These are phyloP conservation scores for Asterella californica DNA, from an alignment of 225 moss, liverwort and hornwort species.

Conservation along the genomic window DNA sequence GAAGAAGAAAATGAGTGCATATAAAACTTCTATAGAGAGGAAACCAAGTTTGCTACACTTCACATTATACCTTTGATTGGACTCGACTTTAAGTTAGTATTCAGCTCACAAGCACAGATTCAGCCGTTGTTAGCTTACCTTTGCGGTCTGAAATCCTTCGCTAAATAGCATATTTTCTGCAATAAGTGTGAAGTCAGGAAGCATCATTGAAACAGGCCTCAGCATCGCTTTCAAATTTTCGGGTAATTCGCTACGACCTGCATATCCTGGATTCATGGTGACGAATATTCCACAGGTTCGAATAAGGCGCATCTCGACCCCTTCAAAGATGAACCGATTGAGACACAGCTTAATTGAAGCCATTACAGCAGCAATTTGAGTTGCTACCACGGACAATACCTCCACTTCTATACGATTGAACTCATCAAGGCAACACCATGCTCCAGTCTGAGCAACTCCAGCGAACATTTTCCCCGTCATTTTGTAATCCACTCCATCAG, in stretches of 20 bases:
- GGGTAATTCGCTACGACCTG: conserved; percentile 77
- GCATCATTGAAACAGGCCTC: conserved; percentile 91
- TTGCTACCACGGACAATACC: conserved; percentile 72
- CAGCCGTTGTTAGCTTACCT: conserved; percentile 33
- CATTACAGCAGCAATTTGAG: conserved; percentile 73
- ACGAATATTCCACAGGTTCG: conserved; percentile 83
- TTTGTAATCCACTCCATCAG: conserved; percentile 78
- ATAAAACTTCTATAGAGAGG: no score
- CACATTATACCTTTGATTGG: neutral
- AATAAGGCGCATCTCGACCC: conserved; percentile 73
- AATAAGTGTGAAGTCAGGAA: conserved; percentile 83
- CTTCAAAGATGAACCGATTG: conserved; percentile 62
- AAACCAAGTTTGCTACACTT: no score
- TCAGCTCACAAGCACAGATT: neutral
- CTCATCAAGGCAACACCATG: conserved; percentile 80
- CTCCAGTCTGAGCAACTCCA: conserved; percentile 74
- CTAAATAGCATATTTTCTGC: conserved; percentile 88
- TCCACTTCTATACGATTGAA: conserved; percentile 86
- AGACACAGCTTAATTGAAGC: conserved; percentile 56
- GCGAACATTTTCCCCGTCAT: conserved; percentile 77
- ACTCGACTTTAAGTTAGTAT: neutral
- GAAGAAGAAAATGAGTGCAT: no score
- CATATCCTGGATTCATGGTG: conserved; percentile 89
- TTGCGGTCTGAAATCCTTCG: conserved; percentile 81
- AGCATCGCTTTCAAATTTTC: conserved; percentile 87